Conservation (phyloP, 1,284 basidiomycete genomes). For the Microbotryum violaceum region DNA sequence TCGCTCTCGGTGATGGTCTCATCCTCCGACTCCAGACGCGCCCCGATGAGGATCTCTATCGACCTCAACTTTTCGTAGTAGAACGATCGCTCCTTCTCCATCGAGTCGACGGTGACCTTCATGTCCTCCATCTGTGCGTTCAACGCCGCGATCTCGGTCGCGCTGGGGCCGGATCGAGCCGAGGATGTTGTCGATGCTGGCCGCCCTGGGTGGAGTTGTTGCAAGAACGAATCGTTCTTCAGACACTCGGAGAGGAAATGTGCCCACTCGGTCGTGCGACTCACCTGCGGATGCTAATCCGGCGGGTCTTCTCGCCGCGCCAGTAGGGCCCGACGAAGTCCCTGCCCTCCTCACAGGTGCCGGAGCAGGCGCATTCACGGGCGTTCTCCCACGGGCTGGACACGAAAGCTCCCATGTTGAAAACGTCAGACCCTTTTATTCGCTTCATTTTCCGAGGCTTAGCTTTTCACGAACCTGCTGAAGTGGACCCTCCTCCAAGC, state of each 20-base stretch:
- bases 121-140: conserved; percentile 76
- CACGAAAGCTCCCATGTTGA: not conserved
- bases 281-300: not conserved
- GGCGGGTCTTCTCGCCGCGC: not conserved
- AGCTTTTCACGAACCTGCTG: not conserved
- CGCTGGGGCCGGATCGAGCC: conserved; percentile 18
- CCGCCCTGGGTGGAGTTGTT: not conserved
- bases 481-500: conserved; percentile 2
- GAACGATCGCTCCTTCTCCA: conserved; percentile 57
- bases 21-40: conserved; percentile 38
- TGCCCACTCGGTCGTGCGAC: not conserved
- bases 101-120: conserved; percentile 68
- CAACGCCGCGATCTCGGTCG: conserved; percentile 51
- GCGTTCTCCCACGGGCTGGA: not conserved
- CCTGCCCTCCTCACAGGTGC: not conserved
- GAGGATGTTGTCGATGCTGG: not conserved
- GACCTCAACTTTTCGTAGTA: conserved; percentile 96
- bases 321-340: not conserved
- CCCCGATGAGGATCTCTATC: conserved; percentile 79
- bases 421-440: not conserved
- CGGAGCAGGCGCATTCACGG: not conserved
- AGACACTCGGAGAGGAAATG: not conserved
- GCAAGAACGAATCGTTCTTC: not conserved
- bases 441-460: not conserved
- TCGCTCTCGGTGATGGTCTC: conserved; percentile 48